phyloP scores from a whole-genome alignment of 2,329 filamentous ascomycete genomes.

The Mycogone perniciosa region DNA sequence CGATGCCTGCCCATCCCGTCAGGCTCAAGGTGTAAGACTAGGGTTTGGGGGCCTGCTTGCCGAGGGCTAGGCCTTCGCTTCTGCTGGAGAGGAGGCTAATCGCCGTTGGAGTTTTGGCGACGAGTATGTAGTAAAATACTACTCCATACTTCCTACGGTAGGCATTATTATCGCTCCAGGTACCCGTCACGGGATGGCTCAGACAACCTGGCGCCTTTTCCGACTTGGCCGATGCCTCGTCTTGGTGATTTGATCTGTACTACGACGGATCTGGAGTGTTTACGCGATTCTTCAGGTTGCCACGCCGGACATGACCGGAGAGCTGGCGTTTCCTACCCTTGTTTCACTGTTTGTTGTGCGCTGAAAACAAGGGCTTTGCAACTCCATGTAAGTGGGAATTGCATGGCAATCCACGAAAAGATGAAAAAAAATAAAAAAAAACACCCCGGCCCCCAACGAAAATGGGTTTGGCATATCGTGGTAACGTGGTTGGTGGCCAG shows the following conservation, averaged over 20 bases:
- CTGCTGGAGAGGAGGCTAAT: too few relatives aligned
- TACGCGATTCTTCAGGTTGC: neutral
- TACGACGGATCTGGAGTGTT: too few relatives aligned
- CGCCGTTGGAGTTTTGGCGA: too few relatives aligned
- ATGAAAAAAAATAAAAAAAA: neutral
- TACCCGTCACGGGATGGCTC: neutral
- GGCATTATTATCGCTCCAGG: neutral
- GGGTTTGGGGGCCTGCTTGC: too few relatives aligned
- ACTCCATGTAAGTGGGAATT: too few relatives aligned
- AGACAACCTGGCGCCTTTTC: neutral
- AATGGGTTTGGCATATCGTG: neutral
- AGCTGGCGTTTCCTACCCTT: neutral
- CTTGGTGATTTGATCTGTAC: too few relatives aligned
- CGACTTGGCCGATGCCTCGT: neutral
- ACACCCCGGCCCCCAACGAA: neutral
- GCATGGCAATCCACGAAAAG: too few relatives aligned
- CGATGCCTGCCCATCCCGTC: too few relatives aligned
- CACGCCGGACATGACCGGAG: neutral
- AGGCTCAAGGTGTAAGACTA: too few relatives aligned
- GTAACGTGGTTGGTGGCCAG: neutral
- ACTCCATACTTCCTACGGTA: too few relatives aligned
- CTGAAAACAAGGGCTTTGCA: neutral
- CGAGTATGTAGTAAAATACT: too few relatives aligned
- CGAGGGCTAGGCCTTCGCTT: too few relatives aligned
- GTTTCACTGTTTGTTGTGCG: neutral